These are phyloP conservation scores for Diplocarpon rosae DNA, from an alignment of 2,329 filamentous ascomycete species.

Conservation along the genomic window DNA sequence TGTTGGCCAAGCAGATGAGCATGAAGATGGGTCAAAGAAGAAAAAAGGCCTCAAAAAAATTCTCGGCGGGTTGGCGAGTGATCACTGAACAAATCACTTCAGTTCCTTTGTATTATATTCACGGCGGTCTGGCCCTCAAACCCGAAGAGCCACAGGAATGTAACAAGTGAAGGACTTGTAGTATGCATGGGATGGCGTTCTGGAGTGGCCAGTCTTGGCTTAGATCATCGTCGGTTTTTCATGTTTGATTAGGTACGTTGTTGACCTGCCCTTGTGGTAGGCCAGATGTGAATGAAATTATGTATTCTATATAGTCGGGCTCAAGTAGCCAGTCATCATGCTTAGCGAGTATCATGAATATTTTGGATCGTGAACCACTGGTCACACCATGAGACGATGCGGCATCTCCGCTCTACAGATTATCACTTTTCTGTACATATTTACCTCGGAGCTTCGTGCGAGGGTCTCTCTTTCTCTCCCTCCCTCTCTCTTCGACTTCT, in stretches of 20 bases:
- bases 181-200: constrained; percentile 8
- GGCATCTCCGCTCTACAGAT: too few species aligned
- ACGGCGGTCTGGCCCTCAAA: background rate
- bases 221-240: background rate
- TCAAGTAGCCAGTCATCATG: too few species aligned
- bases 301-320: too few species aligned
- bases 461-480: background rate
- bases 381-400: too few species aligned
- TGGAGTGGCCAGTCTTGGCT: background rate
- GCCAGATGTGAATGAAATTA: too few species aligned
- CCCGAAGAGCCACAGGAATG: too few species aligned
- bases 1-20: constrained; percentile 9
- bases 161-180: background rate
- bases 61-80: constrained; percentile 8
- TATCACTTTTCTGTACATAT: too few species aligned
- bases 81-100: background rate
- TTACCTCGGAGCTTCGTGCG: background rate
- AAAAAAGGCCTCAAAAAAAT: constrained; percentile 27
- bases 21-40: constrained; percentile 19
- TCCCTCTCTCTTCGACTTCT: background rate
- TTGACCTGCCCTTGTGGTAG: too few species aligned
- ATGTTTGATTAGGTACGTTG: background rate
- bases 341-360: too few species aligned
- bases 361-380: too few species aligned
- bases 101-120: constrained; percentile 9